These are phyloP conservation scores for Neofusicoccum umdonicola DNA, from an alignment of 2,329 filamentous ascomycete species.

Conservation along the genomic window DNA sequence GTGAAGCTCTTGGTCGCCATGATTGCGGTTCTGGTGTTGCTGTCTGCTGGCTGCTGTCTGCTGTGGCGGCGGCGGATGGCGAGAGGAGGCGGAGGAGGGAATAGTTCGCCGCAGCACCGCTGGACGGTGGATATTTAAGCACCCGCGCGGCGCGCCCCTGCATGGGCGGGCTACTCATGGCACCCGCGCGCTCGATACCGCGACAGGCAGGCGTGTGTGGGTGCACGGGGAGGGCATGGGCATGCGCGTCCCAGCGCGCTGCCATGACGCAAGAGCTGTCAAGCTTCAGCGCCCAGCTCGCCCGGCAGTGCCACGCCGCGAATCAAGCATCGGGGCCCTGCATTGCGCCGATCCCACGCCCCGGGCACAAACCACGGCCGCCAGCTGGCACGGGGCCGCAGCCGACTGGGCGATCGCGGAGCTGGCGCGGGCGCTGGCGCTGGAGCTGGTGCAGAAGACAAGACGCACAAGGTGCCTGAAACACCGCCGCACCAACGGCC, in stretches of 20 bases:
- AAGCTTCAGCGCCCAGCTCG: slow-evolving; percentile 6
- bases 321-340: background rate
- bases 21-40: background rate
- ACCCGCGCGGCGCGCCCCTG: background rate
- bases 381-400: background rate
- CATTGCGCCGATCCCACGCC: background rate
- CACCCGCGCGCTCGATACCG: background rate
- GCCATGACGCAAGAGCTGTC: slow-evolving; percentile 8
- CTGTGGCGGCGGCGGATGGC: background rate
- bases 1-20: slow-evolving; percentile 21
- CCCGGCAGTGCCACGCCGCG: too few species aligned
- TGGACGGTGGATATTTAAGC: slow-evolving; percentile 3
- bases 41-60: background rate
- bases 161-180: too few species aligned
- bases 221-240: background rate
- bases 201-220: too few species aligned
- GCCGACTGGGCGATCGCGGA: background rate
- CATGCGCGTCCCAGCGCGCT: background rate
- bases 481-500: background rate
- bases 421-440: background rate
- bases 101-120: background rate
- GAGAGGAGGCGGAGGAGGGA: background rate
- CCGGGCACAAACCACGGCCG: too few species aligned
- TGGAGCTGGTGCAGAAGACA: background rate
- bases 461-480: background rate